These are phyloP conservation scores for Linnemannia schmuckeri DNA, from an alignment of 192 early-diverging fungal species.

Conservation along the genomic window DNA sequence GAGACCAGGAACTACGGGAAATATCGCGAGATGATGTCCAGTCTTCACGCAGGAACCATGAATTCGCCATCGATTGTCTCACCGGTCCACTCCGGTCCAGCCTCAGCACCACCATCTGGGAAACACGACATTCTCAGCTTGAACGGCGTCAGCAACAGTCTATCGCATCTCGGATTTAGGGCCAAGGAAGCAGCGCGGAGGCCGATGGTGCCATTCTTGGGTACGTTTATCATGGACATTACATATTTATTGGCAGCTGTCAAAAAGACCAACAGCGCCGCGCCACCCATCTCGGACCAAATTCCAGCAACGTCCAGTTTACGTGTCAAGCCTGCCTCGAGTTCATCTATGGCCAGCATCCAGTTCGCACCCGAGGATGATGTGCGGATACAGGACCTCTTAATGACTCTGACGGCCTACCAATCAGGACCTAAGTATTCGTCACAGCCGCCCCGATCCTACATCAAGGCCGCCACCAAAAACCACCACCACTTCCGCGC, in stretches of 20 bases:
- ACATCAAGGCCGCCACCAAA: constrained; percentile 65
- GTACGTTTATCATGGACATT: constrained; percentile 82
- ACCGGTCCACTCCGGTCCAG: constrained; percentile 17
- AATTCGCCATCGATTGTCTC: constrained; percentile 21
- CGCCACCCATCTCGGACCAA: constrained; percentile 43
- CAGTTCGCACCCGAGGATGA: constrained; percentile 60
- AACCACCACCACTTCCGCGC: constrained; percentile 66
- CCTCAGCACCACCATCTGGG: constrained; percentile 7
- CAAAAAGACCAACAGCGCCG: constrained; percentile 58
- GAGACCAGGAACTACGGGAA: constrained; percentile 79
- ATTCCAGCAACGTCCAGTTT: constrained; percentile 39
- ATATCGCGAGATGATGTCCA: constrained; percentile 73
- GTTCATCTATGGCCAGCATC: constrained; percentile 21
- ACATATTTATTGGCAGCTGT: constrained; percentile 77
- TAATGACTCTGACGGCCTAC: constrained; percentile 67
- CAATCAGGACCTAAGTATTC: constrained; percentile 71
- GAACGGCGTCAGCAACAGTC: constrained; percentile 33
- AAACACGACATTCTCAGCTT: constrained; percentile 35
- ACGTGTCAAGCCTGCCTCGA: constrained; percentile 21
- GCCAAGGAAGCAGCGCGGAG: constrained; percentile 55
- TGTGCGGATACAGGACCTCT: constrained; percentile 70
- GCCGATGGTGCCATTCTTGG: constrained; percentile 80
- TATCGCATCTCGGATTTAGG: constrained; percentile 40
- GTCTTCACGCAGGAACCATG: constrained; percentile 45
- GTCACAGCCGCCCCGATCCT: constrained; percentile 59